These are phyloP conservation scores for Herpetomonas tarakana DNA, from an alignment of 208 protist species.

Conservation along the genomic window DNA sequence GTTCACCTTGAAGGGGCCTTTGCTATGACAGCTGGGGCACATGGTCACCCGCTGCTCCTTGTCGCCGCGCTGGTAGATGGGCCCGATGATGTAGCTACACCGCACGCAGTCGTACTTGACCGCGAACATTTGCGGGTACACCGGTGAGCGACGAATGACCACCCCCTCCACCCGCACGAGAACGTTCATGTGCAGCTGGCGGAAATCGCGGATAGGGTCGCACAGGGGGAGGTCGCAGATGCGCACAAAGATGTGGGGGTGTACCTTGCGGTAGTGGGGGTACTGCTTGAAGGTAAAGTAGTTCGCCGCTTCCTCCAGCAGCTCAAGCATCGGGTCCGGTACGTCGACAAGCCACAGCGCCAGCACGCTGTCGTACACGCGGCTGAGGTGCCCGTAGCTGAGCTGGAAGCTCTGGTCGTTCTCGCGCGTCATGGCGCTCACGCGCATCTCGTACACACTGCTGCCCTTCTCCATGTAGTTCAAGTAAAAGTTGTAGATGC, in stretches of 20 bases:
- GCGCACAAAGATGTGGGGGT: slow-evolving; percentile 94
- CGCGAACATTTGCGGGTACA: slow-evolving; percentile 98
- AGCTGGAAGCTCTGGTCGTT: slow-evolving; percentile 93
- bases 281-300: slow-evolving; percentile 89
- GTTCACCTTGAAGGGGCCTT: slow-evolving; percentile 96
- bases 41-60: slow-evolving; percentile 83
- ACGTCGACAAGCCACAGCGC: slow-evolving; percentile 96
- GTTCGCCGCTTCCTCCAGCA: slow-evolving; percentile 96
- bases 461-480: slow-evolving; percentile 84
- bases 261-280: slow-evolving; percentile 94
- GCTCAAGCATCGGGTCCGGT: slow-evolving; percentile 96
- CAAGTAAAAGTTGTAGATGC: slow-evolving; percentile 91
- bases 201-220: slow-evolving; percentile 97
- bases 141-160: slow-evolving; percentile 96
- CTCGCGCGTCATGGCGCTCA: slow-evolving; percentile 89
- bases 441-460: slow-evolving; percentile 79
- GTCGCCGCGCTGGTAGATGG: slow-evolving; percentile 88
- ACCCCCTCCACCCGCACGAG: slow-evolving; percentile 98
- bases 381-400: slow-evolving; percentile 93
- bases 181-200: slow-evolving; percentile 97
- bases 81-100: slow-evolving; percentile 93
- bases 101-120: slow-evolving; percentile 97
- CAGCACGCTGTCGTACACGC: slow-evolving; percentile 87
- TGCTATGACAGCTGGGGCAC: slow-evolving; percentile 92
- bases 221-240: slow-evolving; percentile 96